Evolutionary conservation across 2,329 filamentous ascomycete species (phyloP), one percentile per base, ranked within the genome.

Genomic region (Fusarium nisikadoi): DNA sequence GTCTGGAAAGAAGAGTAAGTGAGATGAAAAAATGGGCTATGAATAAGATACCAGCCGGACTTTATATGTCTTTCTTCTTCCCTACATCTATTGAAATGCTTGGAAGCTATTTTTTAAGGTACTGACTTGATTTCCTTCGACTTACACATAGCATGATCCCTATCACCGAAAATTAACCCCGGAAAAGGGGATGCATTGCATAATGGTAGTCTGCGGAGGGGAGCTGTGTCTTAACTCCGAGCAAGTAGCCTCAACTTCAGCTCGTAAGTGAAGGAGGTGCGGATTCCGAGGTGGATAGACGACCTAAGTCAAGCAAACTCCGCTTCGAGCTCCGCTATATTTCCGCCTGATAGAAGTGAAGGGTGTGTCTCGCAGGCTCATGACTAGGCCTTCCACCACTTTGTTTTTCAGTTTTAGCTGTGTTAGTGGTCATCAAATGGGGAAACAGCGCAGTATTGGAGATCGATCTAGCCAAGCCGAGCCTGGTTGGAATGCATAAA

Each of bases 11-110:
- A 2, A 4, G 33, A 50, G 46, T 6, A 8, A 5, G 6, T 23
- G 4, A 4, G n/a, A 0, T 49, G 8, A 5, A 3, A 14, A 13
- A 14, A 14, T 4, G 8, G 1, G 2, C 0, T 38, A 1, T 5
- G 33, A 9, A 4, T 5, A 10, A 27, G 17, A 4, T 13, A 9
- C 8, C 9, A 17, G 19, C 23, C 8, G 3, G 7, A 1, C 2
- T 53, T 53, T 53, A 53, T 53, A 53, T 2, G 10, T 27, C 2
- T 17, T 43, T 16, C 23, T 25, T 19, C 10, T 25, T 25, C 41
- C 41, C 10, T 1, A 10, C 17, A 5, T 16, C n/a, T 25, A 10
- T 17, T 43, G 16, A 3, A 17, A 17, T 5, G n/a, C 17, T 25
- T 25, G 5, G 2, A 20, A 20, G 13, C 1, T 20, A 10, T 38